These are phyloP conservation scores for Didymosphaeria variabile DNA, from an alignment of 2,329 filamentous ascomycete species.

Conservation along the genomic window DNA sequence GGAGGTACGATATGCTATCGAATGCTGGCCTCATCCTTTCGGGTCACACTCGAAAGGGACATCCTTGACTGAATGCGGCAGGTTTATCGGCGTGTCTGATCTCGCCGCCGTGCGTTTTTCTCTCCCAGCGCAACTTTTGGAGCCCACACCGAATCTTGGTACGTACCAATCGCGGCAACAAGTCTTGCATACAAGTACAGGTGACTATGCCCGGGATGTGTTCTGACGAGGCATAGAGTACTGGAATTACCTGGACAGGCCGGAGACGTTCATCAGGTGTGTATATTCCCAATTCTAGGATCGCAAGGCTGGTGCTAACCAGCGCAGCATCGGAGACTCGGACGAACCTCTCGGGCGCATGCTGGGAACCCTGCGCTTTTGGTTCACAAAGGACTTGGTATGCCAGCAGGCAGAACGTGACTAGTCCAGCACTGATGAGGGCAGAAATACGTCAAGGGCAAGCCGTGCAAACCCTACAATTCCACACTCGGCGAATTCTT, in stretches of 20 bases:
- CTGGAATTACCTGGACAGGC: conserved; percentile 97
- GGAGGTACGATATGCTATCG: conserved; percentile 68
- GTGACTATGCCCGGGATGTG: conserved; percentile 10
- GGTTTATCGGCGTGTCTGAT: conserved; percentile 95
- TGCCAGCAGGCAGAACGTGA: conserved; percentile 25
- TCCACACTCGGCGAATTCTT: conserved; percentile 98
- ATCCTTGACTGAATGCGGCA: conserved; percentile 49
- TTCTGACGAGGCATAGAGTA: conserved; percentile 71
- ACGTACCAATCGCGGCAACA: conserved; percentile 34
- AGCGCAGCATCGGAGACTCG: conserved; percentile 77
- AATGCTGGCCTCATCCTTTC: conserved; percentile 31
- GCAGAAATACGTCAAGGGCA: conserved; percentile 96
- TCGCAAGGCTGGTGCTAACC: conserved; percentile 46
- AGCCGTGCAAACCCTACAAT: conserved; percentile 99
- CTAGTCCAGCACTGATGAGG: conserved; percentile 24
- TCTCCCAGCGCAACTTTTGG: conserved; percentile 90
- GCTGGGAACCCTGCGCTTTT: conserved; percentile 93
- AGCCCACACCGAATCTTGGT: conserved; percentile 92
- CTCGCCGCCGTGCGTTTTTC: conserved; percentile 97
- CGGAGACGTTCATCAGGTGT: conserved; percentile 82
- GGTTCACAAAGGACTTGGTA: conserved; percentile 96
- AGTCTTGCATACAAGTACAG: background rate
- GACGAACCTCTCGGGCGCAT: conserved; percentile 92
- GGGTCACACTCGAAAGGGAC: conserved; percentile 1
- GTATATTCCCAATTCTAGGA: conserved; percentile 23